Percentiles rank a stretch among this genome's conserved stretches.
These are phyloP conservation scores for Aspergillus melleus DNA, from an alignment of 2,329 filamentous ascomycete species.

Conservation along the genomic window DNA sequence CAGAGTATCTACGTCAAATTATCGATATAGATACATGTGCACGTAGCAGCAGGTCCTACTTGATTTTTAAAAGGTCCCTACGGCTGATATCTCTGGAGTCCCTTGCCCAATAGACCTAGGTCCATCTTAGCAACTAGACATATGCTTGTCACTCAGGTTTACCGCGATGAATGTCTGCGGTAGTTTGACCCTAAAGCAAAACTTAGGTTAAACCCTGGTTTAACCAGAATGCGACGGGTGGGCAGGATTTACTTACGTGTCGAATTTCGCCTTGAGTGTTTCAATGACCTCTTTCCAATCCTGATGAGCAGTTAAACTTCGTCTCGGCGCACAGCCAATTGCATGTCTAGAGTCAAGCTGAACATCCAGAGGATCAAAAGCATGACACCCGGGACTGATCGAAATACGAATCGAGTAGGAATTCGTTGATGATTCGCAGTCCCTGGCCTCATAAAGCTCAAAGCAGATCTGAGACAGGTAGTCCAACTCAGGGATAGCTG, in stretches of 20 bases:
- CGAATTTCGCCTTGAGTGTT: conserved; percentile 90
- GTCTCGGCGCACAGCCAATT: conserved; percentile 88
- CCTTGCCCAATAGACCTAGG: neutral
- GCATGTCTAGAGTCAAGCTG: conserved; percentile 95
- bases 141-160: conserved; percentile 52
- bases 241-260: conserved; percentile 65
- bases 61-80: too few species aligned
- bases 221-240: conserved; percentile 8
- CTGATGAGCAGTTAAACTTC: conserved; percentile 84
- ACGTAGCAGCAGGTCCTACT: too few species aligned
- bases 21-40: too few species aligned
- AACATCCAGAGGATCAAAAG: conserved; percentile 93
- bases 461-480: conserved; percentile 98
- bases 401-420: conserved; percentile 96
- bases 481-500: conserved; percentile 93
- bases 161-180: conserved; percentile 54
- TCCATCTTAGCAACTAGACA: conserved; percentile 21
- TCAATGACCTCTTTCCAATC: conserved; percentile 98
- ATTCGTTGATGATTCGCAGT: conserved; percentile 73
- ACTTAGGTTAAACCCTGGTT: neutral
- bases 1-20: too few species aligned
- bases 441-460: conserved; percentile 94
- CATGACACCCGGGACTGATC: conserved; percentile 92
- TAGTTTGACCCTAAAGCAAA: conserved; percentile 48
- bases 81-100: too few species aligned